These are phyloP conservation scores for Drechslerella dactyloides DNA, from an alignment of 2,329 filamentous ascomycete species.

Conservation along the genomic window DNA sequence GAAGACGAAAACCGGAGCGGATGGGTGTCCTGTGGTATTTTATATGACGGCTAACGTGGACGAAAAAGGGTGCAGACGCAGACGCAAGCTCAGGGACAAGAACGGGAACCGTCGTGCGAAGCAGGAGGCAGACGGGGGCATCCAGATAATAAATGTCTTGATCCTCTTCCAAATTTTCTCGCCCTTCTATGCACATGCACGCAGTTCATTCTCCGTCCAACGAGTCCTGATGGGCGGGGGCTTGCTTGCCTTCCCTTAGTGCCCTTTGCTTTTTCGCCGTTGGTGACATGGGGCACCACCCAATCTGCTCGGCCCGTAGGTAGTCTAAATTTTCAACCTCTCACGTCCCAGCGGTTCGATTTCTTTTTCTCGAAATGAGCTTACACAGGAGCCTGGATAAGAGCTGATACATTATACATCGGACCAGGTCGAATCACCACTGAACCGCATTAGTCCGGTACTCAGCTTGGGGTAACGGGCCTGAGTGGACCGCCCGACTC, in stretches of 20 bases:
- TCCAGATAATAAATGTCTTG: constrained; percentile 51
- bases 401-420: constrained; percentile 37
- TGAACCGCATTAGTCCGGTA: constrained; percentile 29
- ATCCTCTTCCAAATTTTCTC: constrained; percentile 42
- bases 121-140: constrained; percentile 43
- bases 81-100: constrained; percentile 19
- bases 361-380: constrained; percentile 33
- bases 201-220: constrained; percentile 31
- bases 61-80: constrained; percentile 19
- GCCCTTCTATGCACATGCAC: constrained; percentile 46
- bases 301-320: constrained; percentile 51
- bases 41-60: constrained; percentile 24
- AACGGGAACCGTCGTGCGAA: constrained; percentile 31
- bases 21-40: constrained; percentile 24
- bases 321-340: constrained; percentile 47
- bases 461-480: constrained; percentile 31
- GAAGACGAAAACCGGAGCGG: constrained; percentile 32
- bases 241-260: constrained; percentile 40
- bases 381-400: constrained; percentile 37
- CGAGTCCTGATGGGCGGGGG: constrained; percentile 46
- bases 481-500: constrained; percentile 16
- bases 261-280: constrained; percentile 46
- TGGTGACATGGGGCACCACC: constrained; percentile 50
- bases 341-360: constrained; percentile 11
- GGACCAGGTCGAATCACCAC: constrained; percentile 42